Evolutionary conservation across 257 asterid species (phyloP).

Genomic region (Capsicum pubescens): DNA sequence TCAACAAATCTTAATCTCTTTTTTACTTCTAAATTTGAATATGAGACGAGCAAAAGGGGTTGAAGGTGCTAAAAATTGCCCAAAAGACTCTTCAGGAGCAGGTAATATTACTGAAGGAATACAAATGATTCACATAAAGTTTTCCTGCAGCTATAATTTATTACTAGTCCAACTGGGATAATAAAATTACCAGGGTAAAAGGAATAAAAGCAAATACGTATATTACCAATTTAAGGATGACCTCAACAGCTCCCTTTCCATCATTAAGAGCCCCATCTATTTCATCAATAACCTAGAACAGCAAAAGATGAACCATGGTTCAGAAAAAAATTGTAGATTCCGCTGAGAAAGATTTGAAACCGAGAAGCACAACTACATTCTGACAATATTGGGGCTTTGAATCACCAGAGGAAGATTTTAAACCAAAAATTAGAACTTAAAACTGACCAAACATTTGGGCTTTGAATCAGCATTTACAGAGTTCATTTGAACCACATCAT

Average conservation of each 20-base stretch:
- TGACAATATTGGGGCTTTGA: constrained; percentile 80
- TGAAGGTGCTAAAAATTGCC: background rate
- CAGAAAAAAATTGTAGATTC: background rate
- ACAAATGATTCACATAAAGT: background rate
- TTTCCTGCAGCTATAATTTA: background rate
- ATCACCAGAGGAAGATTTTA: constrained; percentile 13
- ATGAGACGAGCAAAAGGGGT: constrained; percentile 5
- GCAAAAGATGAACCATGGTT: background rate
- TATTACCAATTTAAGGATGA: constrained; percentile 82
- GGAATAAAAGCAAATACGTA: constrained; percentile 22
- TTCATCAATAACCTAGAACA: constrained; percentile 84
- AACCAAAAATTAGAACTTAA: constrained; percentile 21
- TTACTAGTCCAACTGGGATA: background rate
- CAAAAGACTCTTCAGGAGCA: background rate
- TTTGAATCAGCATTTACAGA: constrained; percentile 86
- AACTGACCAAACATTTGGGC: constrained; percentile 97
- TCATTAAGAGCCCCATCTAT: constrained; percentile 98
- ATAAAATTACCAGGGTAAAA: background rate
- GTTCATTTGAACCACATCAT: constrained; percentile 91
- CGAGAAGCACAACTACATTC: background rate
- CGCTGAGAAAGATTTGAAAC: background rate
- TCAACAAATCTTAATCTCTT: constrained; percentile 19
- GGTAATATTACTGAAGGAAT: background rate
- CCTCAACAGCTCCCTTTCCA: constrained; percentile 97
- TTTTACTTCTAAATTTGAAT: background rate